Evolutionary conservation across 2,329 filamentous ascomycete species (phyloP), one percentile per base, ranked within the genome.

Genomic region (Polytolypa hystricis): DNA sequence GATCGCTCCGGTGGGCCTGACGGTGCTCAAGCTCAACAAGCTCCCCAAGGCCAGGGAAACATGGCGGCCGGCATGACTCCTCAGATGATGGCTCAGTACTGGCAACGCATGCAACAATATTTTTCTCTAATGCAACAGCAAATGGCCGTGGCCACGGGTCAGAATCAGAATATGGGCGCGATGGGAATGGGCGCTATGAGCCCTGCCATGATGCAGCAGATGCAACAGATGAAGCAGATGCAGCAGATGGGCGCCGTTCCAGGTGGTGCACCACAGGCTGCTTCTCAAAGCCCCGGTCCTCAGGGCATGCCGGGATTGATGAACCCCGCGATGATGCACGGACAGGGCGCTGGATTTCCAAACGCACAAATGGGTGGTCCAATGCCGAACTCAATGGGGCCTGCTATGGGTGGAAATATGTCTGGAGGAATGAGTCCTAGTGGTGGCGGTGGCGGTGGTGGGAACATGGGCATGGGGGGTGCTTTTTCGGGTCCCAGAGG

Each of bases 81-180:
- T 1, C 86, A 94, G 53, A 80, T 93, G 69, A 95, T 96, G 86
- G 91, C 91, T 2, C 87, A 95, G 58, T 95, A 96, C 64, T 93
- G 91, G 77, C 85, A 94, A 59, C 78, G 87, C 32, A 96, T 98
- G 89, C 91, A 98, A 61, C 84, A 94, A 57, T 94, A 93, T 62
- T 93, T 95, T 60, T 71, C 80, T 39, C 79, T 94, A 73, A 91
- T 94, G 84, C 86, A 93, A 61, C 84, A 89, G 52, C 81, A 91
- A 56, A 84, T 93, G 74, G 81, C 79, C 33, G 57, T 61, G 45
- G 60, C 64, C 39, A 55, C 59, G 44, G 52, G 57, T 45, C 62
- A 66, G 49, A 59, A 61, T 35, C 48, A 59, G 50, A 57, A 53
- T 38, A 60, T 62, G 53, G 48, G 45, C 17, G 58, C 49, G n/a